A percentile compares a stretch with the other conserved stretches of the same genome.
These are phyloP conservation scores for Ceratobasidium papillatum DNA, from an alignment of 1,284 basidiomycete species.

Conservation along the genomic window DNA sequence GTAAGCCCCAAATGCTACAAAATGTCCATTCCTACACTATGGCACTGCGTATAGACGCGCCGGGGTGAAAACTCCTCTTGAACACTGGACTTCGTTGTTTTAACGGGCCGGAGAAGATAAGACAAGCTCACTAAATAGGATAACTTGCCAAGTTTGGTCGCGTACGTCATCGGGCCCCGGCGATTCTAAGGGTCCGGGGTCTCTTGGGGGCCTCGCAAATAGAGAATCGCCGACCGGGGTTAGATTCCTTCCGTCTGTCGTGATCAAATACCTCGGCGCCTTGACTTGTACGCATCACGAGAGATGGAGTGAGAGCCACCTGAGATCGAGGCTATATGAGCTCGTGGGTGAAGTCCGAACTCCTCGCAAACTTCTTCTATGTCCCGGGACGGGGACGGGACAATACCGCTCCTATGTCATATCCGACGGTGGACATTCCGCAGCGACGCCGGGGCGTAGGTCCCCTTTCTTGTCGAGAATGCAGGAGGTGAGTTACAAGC, in stretches of 20 bases:
- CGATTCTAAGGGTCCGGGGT: constrained; percentile 20
- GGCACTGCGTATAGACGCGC: constrained; percentile 3
- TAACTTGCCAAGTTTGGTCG: background rate
- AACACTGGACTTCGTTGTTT: background rate
- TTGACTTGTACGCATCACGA: background rate
- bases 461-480: constrained; percentile 33
- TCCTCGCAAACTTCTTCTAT: constrained; percentile 24
- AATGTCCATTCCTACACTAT: background rate
- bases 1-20: background rate
- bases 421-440: constrained; percentile 21
- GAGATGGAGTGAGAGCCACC: constrained; percentile 16
- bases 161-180: constrained; percentile 4
- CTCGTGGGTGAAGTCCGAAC: constrained; percentile 15
- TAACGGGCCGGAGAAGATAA: background rate
- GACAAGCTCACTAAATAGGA: background rate
- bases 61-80: background rate
- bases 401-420: constrained; percentile 30
- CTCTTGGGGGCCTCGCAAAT: constrained; percentile 25
- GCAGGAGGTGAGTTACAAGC: constrained; percentile 21
- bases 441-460: constrained; percentile 39
- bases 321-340: constrained; percentile 24
- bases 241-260: constrained; percentile 16
- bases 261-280: constrained; percentile 34
- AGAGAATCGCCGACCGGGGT: constrained; percentile 33
- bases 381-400: constrained; percentile 35